Evolutionary conservation across 805 yeast genomes (phyloP).

Genomic region (Torulaspora maleeae): DNA sequence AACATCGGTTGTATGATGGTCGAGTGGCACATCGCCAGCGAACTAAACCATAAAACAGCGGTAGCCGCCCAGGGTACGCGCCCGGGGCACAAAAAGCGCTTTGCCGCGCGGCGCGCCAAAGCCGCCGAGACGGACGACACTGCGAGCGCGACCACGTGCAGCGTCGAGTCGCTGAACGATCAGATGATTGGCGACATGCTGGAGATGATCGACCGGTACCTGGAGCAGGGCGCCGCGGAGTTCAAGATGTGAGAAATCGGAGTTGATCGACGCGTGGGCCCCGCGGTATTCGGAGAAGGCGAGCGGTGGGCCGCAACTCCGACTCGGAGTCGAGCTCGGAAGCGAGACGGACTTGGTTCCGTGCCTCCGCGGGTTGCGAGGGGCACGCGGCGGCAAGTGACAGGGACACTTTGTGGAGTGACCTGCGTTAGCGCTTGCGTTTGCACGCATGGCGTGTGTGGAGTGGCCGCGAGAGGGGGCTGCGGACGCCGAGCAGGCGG

Average conservation of each 20-base stretch:
- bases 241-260: neutral
- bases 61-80: neutral
- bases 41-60: neutral
- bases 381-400: no score
- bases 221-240: neutral
- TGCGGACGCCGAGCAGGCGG: no score
- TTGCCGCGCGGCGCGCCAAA: neutral
- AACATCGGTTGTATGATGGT: conserved; percentile 7
- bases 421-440: no score
- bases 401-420: neutral
- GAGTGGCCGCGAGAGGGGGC: neutral
- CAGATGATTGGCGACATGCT: conserved; percentile 5
- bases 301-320: no score
- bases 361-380: neutral
- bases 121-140: neutral
- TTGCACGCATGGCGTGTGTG: neutral
- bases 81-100: neutral
- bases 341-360: neutral
- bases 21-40: conserved; percentile 5
- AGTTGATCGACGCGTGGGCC: neutral
- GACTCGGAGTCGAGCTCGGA: no score
- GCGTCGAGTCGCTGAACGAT: conserved; percentile 1
- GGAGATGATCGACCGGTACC: conserved; percentile 6
- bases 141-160: neutral
- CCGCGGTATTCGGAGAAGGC: no score